phyloP scores from a whole-genome alignment of 352 stramenopile genomes.

The Phytophthora pinifolia region DNA sequence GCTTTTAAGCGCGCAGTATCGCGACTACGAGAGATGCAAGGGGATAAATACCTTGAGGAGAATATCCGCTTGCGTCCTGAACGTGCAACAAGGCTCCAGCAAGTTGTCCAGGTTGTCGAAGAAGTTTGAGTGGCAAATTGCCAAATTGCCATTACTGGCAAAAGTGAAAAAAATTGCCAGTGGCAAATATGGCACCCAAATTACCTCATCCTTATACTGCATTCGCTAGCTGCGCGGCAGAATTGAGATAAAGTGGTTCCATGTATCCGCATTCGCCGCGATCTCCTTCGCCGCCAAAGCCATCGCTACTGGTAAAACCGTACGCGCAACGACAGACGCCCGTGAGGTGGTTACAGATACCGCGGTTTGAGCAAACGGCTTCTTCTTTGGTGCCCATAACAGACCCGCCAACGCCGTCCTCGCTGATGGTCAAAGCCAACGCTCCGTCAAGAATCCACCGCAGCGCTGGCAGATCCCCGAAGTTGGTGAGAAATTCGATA shows the following conservation, averaged over 20 bases:
- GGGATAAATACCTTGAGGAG: constrained; percentile 59
- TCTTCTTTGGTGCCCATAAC: constrained; percentile 68
- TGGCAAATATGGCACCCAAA: too few relatives aligned
- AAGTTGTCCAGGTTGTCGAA: constrained; percentile 28
- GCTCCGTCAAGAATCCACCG: constrained; percentile 69
- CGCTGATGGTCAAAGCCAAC: constrained; percentile 46
- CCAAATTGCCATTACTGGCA: too few relatives aligned
- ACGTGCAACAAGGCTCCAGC: constrained; percentile 20
- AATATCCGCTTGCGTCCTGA: constrained; percentile 37
- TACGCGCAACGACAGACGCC: constrained; percentile 65
- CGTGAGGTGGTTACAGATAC: constrained; percentile 48
- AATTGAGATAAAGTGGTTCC: constrained; percentile 73
- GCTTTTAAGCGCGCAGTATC: constrained; percentile 82
- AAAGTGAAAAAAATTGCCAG: too few relatives aligned
- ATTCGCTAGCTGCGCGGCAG: constrained; percentile 62
- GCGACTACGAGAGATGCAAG: constrained; percentile 88
- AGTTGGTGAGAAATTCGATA: constrained; percentile 67
- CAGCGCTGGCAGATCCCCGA: constrained; percentile 61
- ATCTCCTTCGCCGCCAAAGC: constrained; percentile 74
- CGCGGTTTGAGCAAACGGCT: constrained; percentile 58
- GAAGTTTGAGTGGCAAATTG: neutral
- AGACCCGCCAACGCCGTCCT: constrained; percentile 47
- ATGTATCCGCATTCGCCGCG: constrained; percentile 92
- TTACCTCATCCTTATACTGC: constrained; percentile 29
- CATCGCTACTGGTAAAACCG: constrained; percentile 81